These are phyloP conservation scores for Suillus lakei DNA, from an alignment of 768 basidiomycete species.

Conservation along the genomic window DNA sequence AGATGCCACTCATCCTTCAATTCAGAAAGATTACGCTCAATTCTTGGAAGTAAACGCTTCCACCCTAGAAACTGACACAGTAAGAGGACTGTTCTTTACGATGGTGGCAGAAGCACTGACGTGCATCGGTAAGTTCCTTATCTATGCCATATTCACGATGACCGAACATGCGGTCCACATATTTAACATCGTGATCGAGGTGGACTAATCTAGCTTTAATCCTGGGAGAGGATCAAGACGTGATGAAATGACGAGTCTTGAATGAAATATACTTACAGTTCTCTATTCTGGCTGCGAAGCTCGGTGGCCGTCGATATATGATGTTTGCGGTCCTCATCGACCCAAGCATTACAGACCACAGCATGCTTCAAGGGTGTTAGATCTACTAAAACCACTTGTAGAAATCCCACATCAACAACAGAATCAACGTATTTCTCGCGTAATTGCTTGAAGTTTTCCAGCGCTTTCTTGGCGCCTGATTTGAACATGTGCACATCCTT, in stretches of 20 bases:
- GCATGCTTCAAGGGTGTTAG: slow-evolving; percentile 2
- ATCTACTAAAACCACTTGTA: neutral
- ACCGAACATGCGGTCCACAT: neutral
- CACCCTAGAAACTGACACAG: neutral
- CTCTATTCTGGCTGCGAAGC: neutral
- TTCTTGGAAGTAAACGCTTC: neutral
- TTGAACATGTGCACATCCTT: slow-evolving; percentile 24
- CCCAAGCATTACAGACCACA: neutral
- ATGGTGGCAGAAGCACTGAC: neutral
- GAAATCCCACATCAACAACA: neutral
- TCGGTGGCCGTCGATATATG: neutral
- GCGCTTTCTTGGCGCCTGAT: slow-evolving; percentile 27
- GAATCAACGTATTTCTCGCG: slow-evolving; percentile 17
- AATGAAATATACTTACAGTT: neutral
- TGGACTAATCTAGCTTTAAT: neutral
- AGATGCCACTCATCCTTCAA: neutral
- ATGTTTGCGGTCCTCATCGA: neutral
- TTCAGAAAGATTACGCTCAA: neutral
- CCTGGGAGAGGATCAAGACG: neutral
- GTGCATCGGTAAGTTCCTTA: slow-evolving; percentile 4
- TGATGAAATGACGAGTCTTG: neutral
- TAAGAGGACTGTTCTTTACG: neutral
- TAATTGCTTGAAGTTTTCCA: slow-evolving; percentile 29
- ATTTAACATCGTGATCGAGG: neutral
- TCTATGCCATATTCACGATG: neutral